These are phyloP conservation scores for Fusarium sp. DNA, from an alignment of 2,329 filamentous ascomycete species.

Conservation along the genomic window DNA sequence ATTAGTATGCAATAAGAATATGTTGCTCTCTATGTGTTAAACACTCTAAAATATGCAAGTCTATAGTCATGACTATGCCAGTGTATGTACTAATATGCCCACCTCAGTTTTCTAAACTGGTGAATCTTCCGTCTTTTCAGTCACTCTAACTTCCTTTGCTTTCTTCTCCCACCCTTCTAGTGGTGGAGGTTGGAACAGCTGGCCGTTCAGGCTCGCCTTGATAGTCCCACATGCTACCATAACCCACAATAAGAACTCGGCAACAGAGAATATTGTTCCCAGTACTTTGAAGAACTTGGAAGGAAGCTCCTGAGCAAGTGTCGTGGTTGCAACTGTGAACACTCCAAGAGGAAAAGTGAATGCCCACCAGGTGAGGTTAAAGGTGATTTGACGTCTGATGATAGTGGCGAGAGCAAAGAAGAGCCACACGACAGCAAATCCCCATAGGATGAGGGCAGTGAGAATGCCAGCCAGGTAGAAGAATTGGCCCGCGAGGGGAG, in stretches of 20 bases:
- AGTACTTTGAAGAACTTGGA: conserved; percentile 46
- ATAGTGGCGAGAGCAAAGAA: conserved; percentile 45
- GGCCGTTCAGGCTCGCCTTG: conserved; percentile 4
- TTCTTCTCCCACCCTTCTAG: conserved; percentile 5
- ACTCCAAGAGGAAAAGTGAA: conserved; percentile 52
- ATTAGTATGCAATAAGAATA: rapidly evolving
- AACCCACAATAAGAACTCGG: conserved; percentile 31
- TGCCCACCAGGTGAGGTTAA: conserved; percentile 53
- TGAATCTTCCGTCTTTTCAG: background rate
- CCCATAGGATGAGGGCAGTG: conserved; percentile 47
- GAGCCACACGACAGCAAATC: conserved; percentile 47
- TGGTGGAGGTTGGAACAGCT: conserved; percentile 11
- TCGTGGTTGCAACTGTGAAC: conserved; percentile 43
- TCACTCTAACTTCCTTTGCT: background rate
- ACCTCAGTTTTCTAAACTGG: background rate
- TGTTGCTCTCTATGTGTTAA: background rate
- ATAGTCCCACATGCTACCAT: conserved; percentile 22
- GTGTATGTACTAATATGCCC: background rate
- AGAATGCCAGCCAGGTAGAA: conserved; percentile 63
- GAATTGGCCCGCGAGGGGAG: conserved; percentile 59
- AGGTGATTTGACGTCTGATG: conserved; percentile 43
- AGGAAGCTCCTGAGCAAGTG: conserved; percentile 44
- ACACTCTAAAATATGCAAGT: background rate
- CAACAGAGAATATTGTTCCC: conserved; percentile 32
- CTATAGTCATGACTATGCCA: background rate